A percentile compares a stretch with the other conserved stretches of the same genome.
These are phyloP conservation scores for Annulohypoxylon moriforme DNA, from an alignment of 495 filamentous ascomycete species.

Conservation along the genomic window DNA sequence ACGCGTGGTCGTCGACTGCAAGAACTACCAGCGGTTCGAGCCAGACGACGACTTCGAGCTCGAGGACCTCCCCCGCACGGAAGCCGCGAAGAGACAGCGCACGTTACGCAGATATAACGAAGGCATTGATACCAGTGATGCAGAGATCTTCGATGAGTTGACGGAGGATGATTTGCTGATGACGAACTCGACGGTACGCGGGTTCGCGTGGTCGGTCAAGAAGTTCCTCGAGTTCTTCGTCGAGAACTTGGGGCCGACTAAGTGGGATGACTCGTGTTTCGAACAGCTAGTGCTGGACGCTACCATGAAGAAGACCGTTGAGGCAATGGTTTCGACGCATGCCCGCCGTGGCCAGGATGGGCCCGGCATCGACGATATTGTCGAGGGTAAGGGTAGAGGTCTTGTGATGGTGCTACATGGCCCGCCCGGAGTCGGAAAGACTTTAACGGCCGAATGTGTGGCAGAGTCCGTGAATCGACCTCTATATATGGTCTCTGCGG, in stretches of 20 bases:
- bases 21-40: conserved; percentile 47
- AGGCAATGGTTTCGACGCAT: conserved; percentile 60
- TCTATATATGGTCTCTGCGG: conserved; percentile 64
- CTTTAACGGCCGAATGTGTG: conserved; percentile 56
- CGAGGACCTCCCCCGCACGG: conserved; percentile 26
- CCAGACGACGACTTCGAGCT: conserved; percentile 47
- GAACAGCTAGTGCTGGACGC: conserved; percentile 65
- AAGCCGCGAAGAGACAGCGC: conserved; percentile 33
- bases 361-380: conserved; percentile 48
- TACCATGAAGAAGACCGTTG: conserved; percentile 63
- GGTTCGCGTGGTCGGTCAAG: conserved; percentile 51
- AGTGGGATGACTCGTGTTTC: conserved; percentile 56
- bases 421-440: conserved; percentile 55
- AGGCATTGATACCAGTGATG: conserved; percentile 7
- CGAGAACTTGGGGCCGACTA: conserved; percentile 43
- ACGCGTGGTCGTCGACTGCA: conserved; percentile 50
- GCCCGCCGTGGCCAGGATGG: conserved; percentile 36
- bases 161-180: conserved; percentile 47
- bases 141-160: conserved; percentile 32
- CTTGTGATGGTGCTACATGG: conserved; percentile 57
- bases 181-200: conserved; percentile 49
- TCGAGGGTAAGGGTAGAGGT: conserved; percentile 53
- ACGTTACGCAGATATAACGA: conserved; percentile 10
- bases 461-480: conserved; percentile 64
- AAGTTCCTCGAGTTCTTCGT: conserved; percentile 51